Evolutionary conservation across 2,329 filamentous ascomycete species (phyloP).

Genomic region (Monosporascus sp.): DNA sequence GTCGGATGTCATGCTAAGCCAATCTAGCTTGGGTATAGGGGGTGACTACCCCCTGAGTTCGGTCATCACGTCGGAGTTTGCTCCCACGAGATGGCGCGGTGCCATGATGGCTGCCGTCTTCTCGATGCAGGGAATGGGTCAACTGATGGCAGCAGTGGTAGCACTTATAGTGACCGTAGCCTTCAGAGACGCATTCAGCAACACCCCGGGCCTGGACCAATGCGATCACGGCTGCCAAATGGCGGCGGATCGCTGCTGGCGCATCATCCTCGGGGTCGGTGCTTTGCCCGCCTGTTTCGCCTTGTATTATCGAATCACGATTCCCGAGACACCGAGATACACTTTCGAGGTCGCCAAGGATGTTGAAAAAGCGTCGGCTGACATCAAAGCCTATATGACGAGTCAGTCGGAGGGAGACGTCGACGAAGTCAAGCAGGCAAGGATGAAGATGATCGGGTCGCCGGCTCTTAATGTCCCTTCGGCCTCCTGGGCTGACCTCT

Average conservation of each 20-base stretch:
- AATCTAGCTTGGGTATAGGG: conserved; percentile 64
- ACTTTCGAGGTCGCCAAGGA: conserved; percentile 77
- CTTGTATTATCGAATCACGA: conserved; percentile 80
- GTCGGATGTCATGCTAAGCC: conserved; percentile 7
- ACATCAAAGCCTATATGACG: conserved; percentile 57
- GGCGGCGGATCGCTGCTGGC: conserved; percentile 77
- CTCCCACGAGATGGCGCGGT: conserved; percentile 74
- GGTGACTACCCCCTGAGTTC: conserved; percentile 78
- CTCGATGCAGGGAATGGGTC: conserved; percentile 80
- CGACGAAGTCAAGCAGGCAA: conserved; percentile 43
- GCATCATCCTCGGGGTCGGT: conserved; percentile 74
- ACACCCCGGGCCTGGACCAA: conserved; percentile 32
- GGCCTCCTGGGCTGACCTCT: conserved; percentile 65
- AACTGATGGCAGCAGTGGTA: conserved; percentile 65
- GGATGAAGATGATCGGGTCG: conserved; percentile 47
- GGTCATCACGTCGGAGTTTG: conserved; percentile 81
- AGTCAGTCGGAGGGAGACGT: conserved; percentile 43
- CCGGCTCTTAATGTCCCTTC: conserved; percentile 57
- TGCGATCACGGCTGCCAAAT: conserved; percentile 61
- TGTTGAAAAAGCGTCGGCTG: conserved; percentile 67
- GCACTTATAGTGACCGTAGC: conserved; percentile 62
- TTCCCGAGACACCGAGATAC: conserved; percentile 79
- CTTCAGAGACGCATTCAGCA: conserved; percentile 50
- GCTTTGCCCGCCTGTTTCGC: conserved; percentile 72
- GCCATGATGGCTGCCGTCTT: conserved; percentile 82